phyloP scores from a whole-genome alignment of 129 eudicot species.

The carrot (Daucus carota) region DH1_v3.0 NC_030382.2:58856001-58856500 shows the following conservation, averaged over 20 bases:
- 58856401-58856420: not conserved
- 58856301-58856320: not conserved
- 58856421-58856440: not conserved
- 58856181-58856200: not conserved
- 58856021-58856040: not conserved
- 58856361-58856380: not conserved
- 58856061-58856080: not conserved
- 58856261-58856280: not conserved
- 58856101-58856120: not conserved
- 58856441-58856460: not conserved
- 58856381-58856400: not conserved
- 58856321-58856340: not conserved
- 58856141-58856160: not conserved
- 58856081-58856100: not conserved
- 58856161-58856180: slow-evolving; percentile 2
- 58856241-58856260: not conserved
- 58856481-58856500: not conserved
- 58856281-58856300: not conserved
- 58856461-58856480: not conserved
- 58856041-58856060: not conserved
- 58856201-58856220: not conserved
- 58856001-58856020: not conserved
- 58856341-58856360: not conserved
- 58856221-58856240: not conserved
- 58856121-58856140: slow-evolving; percentile 4